Base-by-base conservation (phyloP, 768 basidiomycete species). In the Pilatotrama ljubarskyi region DNA sequence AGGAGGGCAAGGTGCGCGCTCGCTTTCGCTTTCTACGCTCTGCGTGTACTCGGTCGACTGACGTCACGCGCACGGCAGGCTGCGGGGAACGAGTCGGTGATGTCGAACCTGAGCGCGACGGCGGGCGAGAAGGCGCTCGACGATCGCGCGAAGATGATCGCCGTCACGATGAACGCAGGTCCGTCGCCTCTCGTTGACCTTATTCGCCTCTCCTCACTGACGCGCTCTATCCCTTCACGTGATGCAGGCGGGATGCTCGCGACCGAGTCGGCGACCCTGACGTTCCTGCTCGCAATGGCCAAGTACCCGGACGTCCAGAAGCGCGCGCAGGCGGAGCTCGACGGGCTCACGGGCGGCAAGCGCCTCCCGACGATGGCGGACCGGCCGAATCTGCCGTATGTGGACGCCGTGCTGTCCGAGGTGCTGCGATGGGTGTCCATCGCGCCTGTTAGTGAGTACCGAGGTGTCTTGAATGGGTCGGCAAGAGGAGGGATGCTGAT, bases 391-490 rank as follows among this genome's bases (percentile, higher is more conserved):
- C 55, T 69, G 37, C 63, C 59, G 36, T 69, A 61, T 48, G 46
- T 69, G 44, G 50, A 53, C 42, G 59, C 58, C 6, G 54, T 69
- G 9, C 38, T 69, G 26, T 24, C 55, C 24, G 68, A 69, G 60
- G 56, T 65, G 25, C 52, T 65, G 32, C 58, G 68, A 10, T 69
- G 68, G 68, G 60, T 58, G 47, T 60, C 65, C 10, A 66, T 68
- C 51, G 60, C 60, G 18, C 62, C 62, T 8, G 58, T 63, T 36
- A 61, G 63, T 60, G 59, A 54, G 63, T 60, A 14, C 38, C 36
- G n/a, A 8, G 13, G 8, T 15, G 3, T n/a, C 2, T 6, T 36
- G 15, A 5, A 14, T 14, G n/a, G n/a, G n/a, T n/a, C n/a, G n/a
- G n/a, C n/a, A n/a, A n/a, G n/a, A 17, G 2, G 15, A 0, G 14